phyloP scores from a whole-genome alignment of 441 rosid genomes.

The Brassica balearica region DNA sequence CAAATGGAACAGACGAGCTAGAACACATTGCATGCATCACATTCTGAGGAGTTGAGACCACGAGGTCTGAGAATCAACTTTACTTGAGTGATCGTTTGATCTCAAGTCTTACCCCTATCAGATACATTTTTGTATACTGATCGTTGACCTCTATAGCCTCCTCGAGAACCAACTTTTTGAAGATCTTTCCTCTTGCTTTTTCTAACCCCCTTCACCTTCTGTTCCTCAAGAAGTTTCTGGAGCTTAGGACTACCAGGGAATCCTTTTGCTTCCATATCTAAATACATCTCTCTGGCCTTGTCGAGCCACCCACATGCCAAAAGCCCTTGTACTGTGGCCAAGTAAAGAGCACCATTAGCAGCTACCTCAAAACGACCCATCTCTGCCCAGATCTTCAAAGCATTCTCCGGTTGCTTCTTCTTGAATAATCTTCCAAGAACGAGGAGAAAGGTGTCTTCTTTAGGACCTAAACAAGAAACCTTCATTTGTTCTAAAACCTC shows the following conservation, averaged over 20 bases:
- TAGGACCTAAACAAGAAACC: constrained; percentile 63
- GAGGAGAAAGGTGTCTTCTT: constrained; percentile 63
- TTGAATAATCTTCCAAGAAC: constrained; percentile 63
- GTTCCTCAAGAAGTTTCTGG: constrained; percentile 57
- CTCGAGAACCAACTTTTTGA: constrained; percentile 25
- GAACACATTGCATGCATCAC: constrained; percentile 23
- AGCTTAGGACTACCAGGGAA: constrained; percentile 77
- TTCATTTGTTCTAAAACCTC: constrained; percentile 67
- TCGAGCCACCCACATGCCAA: constrained; percentile 57
- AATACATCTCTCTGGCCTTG: constrained; percentile 64
- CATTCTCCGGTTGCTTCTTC: constrained; percentile 65
- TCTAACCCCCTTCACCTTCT: constrained; percentile 38
- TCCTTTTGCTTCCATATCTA: constrained; percentile 74
- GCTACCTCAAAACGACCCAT: constrained; percentile 63
- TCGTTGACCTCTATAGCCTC: constrained; percentile 27
- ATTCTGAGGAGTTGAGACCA: constrained; percentile 12
- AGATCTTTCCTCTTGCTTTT: constrained; percentile 34
- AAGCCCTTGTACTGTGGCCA: constrained; percentile 61
- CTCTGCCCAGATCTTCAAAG: constrained; percentile 75
- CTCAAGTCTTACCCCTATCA: constrained; percentile 25
- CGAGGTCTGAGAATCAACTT: constrained; percentile 24
- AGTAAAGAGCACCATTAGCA: constrained; percentile 56
- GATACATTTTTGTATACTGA: constrained; percentile 11
- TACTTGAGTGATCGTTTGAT: constrained; percentile 24
- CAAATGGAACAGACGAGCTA: constrained; percentile 2